Evolutionary conservation across 2,329 filamentous ascomycete genomes (phyloP).

Genomic region (Colletotrichum lindemuthianum): DNA sequence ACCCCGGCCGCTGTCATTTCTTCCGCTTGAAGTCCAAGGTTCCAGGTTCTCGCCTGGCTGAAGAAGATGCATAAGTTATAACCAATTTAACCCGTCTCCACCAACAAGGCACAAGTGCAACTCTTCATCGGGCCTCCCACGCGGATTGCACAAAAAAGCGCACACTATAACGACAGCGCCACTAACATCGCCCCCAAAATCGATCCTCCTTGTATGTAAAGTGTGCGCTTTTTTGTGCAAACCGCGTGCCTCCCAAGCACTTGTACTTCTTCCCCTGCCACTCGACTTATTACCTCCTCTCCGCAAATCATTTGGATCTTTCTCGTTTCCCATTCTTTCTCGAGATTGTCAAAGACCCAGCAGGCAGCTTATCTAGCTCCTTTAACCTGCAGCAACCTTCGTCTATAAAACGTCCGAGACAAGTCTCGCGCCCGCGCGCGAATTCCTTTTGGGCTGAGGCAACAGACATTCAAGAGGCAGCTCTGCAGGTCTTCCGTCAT

Average conservation of each 20-base stretch:
- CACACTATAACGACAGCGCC: too few relatives aligned
- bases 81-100: constrained; percentile 35
- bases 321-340: neutral
- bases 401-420: constrained; percentile 17
- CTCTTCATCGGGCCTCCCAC: constrained; percentile 22
- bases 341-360: neutral
- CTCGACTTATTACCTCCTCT: constrained; percentile 21
- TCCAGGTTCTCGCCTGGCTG: constrained; percentile 33
- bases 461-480: neutral
- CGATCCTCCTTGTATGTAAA: too few relatives aligned
- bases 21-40: neutral
- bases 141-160: too few relatives aligned
- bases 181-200: too few relatives aligned
- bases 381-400: neutral
- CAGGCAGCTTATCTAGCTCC: too few relatives aligned
- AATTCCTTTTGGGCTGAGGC: neutral
- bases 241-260: constrained; percentile 17
- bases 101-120: constrained; percentile 20
- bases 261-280: constrained; percentile 17
- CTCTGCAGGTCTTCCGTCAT: constrained; percentile 23
- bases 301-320: constrained; percentile 20
- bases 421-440: constrained; percentile 24
- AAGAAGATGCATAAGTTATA: constrained; percentile 31
- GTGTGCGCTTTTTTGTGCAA: too few relatives aligned
- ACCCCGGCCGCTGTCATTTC: constrained; percentile 32